These are phyloP conservation scores for Suillus subalutaceus DNA, from an alignment of 768 basidiomycete species.

Conservation along the genomic window DNA sequence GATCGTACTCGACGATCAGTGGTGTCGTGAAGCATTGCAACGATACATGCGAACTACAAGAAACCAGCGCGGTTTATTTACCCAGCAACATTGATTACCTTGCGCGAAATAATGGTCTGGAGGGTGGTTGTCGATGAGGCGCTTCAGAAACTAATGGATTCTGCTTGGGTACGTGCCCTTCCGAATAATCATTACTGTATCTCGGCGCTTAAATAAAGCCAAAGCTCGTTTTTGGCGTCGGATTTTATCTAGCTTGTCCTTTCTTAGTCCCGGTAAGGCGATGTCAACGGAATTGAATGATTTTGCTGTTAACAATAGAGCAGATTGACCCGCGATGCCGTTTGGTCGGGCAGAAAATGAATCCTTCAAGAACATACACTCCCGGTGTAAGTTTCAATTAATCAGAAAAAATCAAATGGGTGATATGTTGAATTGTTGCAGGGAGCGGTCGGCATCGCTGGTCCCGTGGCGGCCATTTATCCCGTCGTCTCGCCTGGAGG, in stretches of 20 bases:
- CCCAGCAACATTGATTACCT: constrained; percentile 73
- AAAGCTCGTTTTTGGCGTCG: constrained; percentile 63
- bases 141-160: constrained; percentile 46
- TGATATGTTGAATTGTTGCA: constrained; percentile 24
- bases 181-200: not conserved
- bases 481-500: constrained; percentile 68
- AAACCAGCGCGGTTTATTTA: constrained; percentile 60
- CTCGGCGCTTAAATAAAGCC: not conserved
- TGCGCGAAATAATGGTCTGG: constrained; percentile 61
- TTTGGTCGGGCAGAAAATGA: constrained; percentile 73
- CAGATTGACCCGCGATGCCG: constrained; percentile 62
- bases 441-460: constrained; percentile 75
- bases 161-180: constrained; percentile 47
- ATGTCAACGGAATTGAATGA: not conserved
- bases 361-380: constrained; percentile 69
- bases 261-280: constrained; percentile 59
- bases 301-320: not conserved
- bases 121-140: constrained; percentile 45
- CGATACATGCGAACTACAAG: constrained; percentile 60
- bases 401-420: not conserved
- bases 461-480: constrained; percentile 66
- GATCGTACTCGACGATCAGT: constrained; percentile 61
- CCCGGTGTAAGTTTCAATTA: constrained; percentile 45
- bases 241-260: constrained; percentile 67
- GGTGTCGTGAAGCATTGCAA: constrained; percentile 56